A percentile compares a stretch with the other conserved stretches of the same genome.
These are phyloP conservation scores for Kazachstania kunashirensis DNA, from an alignment of 805 yeast species.

Conservation along the genomic window DNA sequence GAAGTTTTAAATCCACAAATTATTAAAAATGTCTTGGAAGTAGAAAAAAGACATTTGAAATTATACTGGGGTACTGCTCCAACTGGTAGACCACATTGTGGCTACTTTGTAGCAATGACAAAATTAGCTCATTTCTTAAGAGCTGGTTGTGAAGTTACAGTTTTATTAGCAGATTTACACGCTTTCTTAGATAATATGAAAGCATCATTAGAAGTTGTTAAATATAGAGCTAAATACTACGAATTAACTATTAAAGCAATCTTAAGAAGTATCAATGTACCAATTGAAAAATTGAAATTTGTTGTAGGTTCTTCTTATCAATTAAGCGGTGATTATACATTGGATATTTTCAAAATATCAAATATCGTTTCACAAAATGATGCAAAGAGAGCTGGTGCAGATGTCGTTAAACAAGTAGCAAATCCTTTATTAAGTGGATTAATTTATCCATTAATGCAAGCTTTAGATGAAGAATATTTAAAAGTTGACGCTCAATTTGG, in stretches of 20 bases:
- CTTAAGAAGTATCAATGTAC: constrained; percentile 77
- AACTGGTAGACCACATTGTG: constrained; percentile 97
- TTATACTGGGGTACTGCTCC: constrained; percentile 99
- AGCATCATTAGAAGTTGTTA: constrained; percentile 88
- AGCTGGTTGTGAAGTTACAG: constrained; percentile 93
- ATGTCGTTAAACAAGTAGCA: constrained; percentile 94
- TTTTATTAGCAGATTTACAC: constrained; percentile 88
- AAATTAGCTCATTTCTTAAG: constrained; percentile 87
- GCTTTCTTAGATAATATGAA: constrained; percentile 98
- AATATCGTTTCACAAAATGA: constrained; percentile 87
- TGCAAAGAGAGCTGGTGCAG: constrained; percentile 98
- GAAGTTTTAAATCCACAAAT: constrained; percentile 85
- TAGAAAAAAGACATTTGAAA: constrained; percentile 70
- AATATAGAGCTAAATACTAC: constrained; percentile 83
- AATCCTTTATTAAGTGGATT: constrained; percentile 89
- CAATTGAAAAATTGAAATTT: constrained; percentile 78
- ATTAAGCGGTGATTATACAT: constrained; percentile 60
- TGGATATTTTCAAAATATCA: constrained; percentile 82
- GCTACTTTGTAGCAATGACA: constrained; percentile 96
- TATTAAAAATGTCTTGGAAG: constrained; percentile 73
- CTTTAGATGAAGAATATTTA: constrained; percentile 86
- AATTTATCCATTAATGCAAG: constrained; percentile 98
- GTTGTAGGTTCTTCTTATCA: constrained; percentile 89
- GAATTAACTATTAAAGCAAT: constrained; percentile 77
- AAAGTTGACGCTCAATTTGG: constrained; percentile 93